Evolutionary conservation across 1,284 basidiomycete genomes (phyloP).

Genomic region (Ustilago cynodontis): DNA sequence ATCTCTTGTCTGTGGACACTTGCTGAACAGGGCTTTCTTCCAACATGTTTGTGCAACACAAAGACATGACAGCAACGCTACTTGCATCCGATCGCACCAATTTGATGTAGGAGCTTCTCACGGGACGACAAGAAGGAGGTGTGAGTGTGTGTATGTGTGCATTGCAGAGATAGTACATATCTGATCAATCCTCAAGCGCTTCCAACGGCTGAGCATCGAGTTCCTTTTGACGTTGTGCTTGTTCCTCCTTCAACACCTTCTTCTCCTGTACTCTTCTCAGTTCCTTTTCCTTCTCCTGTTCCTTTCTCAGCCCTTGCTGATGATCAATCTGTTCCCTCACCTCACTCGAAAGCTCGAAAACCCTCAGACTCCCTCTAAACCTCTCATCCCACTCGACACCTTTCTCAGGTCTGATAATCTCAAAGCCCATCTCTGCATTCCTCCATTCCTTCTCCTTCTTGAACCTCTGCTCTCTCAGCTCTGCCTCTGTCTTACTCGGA

Average conservation of each 20-base stretch:
- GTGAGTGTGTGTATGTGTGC: neutral
- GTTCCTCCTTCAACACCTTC: conserved; percentile 30
- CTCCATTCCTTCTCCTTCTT: conserved; percentile 87
- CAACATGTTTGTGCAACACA: neutral
- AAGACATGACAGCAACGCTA: neutral
- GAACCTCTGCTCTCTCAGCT: conserved; percentile 74
- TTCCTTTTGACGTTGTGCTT: conserved; percentile 31
- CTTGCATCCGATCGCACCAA: no score
- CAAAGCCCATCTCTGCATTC: conserved; percentile 81
- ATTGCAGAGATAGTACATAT: conserved; percentile 4
- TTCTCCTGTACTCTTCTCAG: conserved; percentile 15
- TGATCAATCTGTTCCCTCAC: conserved; percentile 31
- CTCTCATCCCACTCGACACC: conserved; percentile 82
- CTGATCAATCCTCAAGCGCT: conserved; percentile 9
- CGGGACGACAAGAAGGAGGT: no score
- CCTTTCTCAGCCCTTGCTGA: conserved; percentile 33
- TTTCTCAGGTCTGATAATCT: conserved; percentile 78
- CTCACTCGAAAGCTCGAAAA: conserved; percentile 70
- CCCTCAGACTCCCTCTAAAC: conserved; percentile 77
- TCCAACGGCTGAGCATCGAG: conserved; percentile 46
- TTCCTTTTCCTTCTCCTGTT: conserved; percentile 19
- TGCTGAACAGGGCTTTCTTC: neutral
- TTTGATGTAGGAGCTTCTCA: no score
- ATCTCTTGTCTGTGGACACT: neutral
- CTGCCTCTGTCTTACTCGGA: conserved; percentile 87